These are phyloP conservation scores for Botryosphaeria dothidea DNA, from an alignment of 2,329 filamentous ascomycete genomes.

Conservation along the genomic window DNA sequence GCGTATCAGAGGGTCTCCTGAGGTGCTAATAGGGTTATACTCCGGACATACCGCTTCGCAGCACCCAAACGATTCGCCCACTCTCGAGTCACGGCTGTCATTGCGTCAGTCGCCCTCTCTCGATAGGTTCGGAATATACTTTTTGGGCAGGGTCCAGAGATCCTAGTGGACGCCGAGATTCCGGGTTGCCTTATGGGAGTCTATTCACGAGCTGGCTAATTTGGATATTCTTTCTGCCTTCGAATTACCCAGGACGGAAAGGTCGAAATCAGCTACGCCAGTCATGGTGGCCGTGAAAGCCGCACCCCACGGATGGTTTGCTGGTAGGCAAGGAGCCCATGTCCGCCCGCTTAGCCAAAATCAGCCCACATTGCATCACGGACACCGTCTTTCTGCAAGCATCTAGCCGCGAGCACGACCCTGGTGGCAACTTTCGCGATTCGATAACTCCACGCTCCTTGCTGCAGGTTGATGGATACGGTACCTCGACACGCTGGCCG, in stretches of 20 bases:
- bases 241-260: neutral
- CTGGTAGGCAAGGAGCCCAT: neutral
- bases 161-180: neutral
- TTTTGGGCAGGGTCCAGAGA: neutral
- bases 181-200: constrained; percentile 12
- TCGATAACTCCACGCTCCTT: neutral
- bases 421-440: neutral
- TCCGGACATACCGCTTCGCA: neutral
- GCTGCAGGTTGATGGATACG: neutral
- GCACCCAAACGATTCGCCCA: neutral
- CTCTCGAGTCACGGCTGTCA: neutral
- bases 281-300: neutral
- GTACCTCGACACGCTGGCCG: neutral
- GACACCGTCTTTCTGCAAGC: neutral
- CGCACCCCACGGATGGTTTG: neutral
- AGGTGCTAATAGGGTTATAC: constrained; percentile 17
- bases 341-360: neutral
- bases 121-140: neutral
- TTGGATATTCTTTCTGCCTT: neutral
- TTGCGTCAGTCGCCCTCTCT: neutral
- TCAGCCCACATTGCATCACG: neutral
- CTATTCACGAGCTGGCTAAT: neutral
- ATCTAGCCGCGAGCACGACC: neutral
- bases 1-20: neutral
- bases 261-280: neutral